Evolutionary conservation across 108 stramenopile species (phyloP).

Genomic region (Bacterosira constricta): DNA sequence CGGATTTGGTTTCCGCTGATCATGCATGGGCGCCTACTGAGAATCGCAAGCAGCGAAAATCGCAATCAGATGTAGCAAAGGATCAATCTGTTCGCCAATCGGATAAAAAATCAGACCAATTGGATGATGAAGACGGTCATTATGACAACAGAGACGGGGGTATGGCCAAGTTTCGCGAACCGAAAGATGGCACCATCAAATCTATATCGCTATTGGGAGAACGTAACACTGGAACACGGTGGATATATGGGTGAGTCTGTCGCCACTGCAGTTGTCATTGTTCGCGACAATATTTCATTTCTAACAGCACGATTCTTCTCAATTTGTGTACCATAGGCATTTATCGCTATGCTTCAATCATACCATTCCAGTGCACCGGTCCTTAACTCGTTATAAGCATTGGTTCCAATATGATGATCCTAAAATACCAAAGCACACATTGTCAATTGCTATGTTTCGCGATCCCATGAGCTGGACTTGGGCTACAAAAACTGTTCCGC

Average conservation of each 20-base stretch:
- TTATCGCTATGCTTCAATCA: slow-evolving; percentile 64
- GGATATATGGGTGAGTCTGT: slow-evolving; percentile 78
- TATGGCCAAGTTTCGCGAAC: slow-evolving; percentile 21
- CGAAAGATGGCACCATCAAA: slow-evolving; percentile 46
- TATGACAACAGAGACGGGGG: neutral
- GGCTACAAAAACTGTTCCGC: slow-evolving; percentile 54
- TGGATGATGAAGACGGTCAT: neutral
- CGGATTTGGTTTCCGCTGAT: neutral
- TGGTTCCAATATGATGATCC: slow-evolving; percentile 68
- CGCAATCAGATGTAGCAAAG: neutral
- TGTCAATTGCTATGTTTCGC: slow-evolving; percentile 84
- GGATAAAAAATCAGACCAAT: neutral
- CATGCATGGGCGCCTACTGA: slow-evolving; percentile 4
- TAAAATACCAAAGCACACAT: slow-evolving; percentile 60
- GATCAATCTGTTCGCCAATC: neutral
- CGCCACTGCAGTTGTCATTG: neutral
- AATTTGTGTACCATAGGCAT: slow-evolving; percentile 42
- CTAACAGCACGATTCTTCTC: neutral
- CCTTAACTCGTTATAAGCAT: slow-evolving; percentile 86
- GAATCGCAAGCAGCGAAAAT: neutral
- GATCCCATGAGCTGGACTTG: slow-evolving; percentile 87
- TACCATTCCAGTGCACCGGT: slow-evolving; percentile 52
- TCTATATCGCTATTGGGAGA: slow-evolving; percentile 80
- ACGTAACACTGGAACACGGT: slow-evolving; percentile 85
- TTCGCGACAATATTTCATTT: neutral